Conservation (phyloP, 2,329 filamentous ascomycete species). For the Botryotinia globosa region DNA sequence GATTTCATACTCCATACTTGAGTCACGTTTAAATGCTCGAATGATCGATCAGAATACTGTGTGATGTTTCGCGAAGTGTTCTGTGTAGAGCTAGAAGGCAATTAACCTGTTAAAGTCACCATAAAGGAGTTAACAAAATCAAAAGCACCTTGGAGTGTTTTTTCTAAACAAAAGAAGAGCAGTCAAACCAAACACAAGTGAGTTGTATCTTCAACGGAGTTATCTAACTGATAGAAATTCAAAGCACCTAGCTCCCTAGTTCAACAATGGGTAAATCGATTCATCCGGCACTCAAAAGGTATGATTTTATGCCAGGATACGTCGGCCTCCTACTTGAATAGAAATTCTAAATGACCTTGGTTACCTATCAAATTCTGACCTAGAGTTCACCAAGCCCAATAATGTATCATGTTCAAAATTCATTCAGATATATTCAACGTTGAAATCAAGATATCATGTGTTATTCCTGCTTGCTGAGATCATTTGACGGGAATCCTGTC, state of each 20-base stretch:
- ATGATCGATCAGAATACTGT: background rate
- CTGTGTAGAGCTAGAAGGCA: background rate
- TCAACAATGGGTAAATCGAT: too few relatives aligned
- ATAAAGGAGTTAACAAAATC: background rate
- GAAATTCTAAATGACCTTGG: too few relatives aligned
- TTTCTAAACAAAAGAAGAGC: background rate
- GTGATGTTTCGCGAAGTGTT: background rate
- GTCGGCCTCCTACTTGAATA: accelerated
- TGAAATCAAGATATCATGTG: background rate
- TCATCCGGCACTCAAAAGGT: too few relatives aligned
- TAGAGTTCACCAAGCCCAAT: accelerated
- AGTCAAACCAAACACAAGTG: background rate
- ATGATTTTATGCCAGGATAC: background rate
- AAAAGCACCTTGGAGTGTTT: background rate
- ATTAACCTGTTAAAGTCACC: background rate
- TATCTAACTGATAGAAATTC: background rate
- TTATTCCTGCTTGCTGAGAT: background rate
- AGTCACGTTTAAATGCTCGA: background rate
- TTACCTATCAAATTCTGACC: background rate
- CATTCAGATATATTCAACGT: accelerated
- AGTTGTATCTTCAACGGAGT: background rate
- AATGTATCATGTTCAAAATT: background rate
- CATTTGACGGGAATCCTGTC: background rate
- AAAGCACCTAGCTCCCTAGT: background rate
- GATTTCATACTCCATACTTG: background rate